phyloP scores from a whole-genome alignment of 768 basidiomycete species.

The Pholiota molesta region DNA sequence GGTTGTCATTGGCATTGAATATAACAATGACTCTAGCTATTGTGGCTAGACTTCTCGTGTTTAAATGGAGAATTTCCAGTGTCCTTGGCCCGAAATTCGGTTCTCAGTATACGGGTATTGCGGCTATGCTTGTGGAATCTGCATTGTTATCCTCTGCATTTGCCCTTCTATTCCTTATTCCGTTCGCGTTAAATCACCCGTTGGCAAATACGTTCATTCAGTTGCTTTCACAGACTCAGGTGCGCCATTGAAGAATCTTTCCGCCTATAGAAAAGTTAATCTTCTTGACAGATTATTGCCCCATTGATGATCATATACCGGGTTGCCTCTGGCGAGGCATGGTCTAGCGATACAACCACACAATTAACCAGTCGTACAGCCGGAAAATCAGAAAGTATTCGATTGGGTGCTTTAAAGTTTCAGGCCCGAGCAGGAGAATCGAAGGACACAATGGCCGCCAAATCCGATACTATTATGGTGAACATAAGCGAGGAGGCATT shows the following conservation, averaged over 20 bases:
- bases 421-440: too few relatives aligned
- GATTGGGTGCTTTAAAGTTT: too few relatives aligned
- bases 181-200: not conserved
- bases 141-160: conserved; percentile 18
- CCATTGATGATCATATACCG: not conserved
- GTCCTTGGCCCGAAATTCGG: conserved; percentile 11
- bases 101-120: conserved; percentile 25
- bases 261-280: not conserved
- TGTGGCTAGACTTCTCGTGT: conserved; percentile 23
- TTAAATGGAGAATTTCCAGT: conserved; percentile 17
- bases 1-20: conserved; percentile 28
- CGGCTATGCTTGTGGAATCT: conserved; percentile 37
- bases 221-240: not conserved
- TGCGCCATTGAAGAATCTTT: not conserved
- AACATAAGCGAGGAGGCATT: too few relatives aligned
- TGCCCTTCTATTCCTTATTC: conserved; percentile 10
- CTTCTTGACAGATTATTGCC: not conserved
- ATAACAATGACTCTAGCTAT: conserved; percentile 32
- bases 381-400: too few relatives aligned
- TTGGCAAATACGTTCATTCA: not conserved
- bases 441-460: too few relatives aligned
- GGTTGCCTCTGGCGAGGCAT: not conserved
- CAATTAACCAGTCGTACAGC: not conserved
- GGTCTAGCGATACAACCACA: not conserved
- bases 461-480: too few relatives aligned